Evolutionary conservation across 805 yeast species (phyloP).

Genomic region (Wickerhamomyces ciferrii): DNA sequence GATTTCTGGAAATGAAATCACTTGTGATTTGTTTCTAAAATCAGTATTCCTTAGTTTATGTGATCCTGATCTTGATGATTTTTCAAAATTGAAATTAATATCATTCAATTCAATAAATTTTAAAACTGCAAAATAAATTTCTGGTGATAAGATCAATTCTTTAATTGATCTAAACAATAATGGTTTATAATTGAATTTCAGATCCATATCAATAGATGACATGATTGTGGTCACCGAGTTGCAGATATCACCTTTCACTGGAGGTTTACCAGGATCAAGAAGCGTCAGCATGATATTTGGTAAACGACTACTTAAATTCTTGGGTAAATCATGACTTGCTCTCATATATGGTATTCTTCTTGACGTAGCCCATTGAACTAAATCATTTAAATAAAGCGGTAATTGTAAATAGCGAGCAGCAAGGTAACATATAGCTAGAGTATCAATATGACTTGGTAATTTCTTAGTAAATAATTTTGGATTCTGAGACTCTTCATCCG

Average conservation of each 20-base stretch:
- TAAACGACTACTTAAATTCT: constrained; percentile 27
- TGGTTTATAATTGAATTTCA: constrained; percentile 28
- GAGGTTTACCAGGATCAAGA: constrained; percentile 36
- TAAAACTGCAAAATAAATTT: constrained; percentile 33
- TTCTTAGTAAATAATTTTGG: constrained; percentile 2
- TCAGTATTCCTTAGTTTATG: neutral
- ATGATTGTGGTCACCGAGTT: constrained; percentile 18
- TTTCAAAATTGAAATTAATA: constrained; percentile 4
- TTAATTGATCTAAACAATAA: constrained; percentile 35
- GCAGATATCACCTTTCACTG: constrained; percentile 32
- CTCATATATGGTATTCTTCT: constrained; percentile 46
- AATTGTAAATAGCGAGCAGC: constrained; percentile 41
- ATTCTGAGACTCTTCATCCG: constrained; percentile 4
- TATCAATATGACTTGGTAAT: constrained; percentile 6
- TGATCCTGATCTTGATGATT: neutral
- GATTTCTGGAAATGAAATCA: constrained; percentile 34
- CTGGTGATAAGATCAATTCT: constrained; percentile 45
- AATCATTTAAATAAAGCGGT: constrained; percentile 48
- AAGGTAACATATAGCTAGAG: constrained; percentile 40
- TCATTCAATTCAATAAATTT: constrained; percentile 18
- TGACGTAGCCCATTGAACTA: constrained; percentile 33
- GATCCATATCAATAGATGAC: neutral
- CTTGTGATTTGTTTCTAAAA: neutral
- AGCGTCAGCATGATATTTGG: constrained; percentile 31
- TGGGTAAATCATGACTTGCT: constrained; percentile 35